Conservation (phyloP, 1,284 basidiomycete genomes). For the Boletus semigastroideus region DNA sequence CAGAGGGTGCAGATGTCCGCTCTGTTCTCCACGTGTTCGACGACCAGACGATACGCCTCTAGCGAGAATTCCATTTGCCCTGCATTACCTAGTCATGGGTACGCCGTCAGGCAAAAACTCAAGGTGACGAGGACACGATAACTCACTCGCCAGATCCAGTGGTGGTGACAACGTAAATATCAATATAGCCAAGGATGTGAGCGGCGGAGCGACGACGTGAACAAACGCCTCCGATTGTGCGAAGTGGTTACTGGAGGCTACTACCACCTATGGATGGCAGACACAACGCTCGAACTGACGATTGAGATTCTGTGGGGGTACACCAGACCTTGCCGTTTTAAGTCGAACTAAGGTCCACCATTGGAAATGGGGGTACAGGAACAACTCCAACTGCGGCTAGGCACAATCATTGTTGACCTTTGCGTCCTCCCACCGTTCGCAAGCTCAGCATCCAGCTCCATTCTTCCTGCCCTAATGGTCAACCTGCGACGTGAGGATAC, state of each 20-base stretch:
- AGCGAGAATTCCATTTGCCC: constrained; percentile 52
- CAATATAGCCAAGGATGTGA: neutral
- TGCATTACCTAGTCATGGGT: constrained; percentile 18
- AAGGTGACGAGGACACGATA: neutral
- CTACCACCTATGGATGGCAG: neutral
- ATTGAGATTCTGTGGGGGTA: neutral
- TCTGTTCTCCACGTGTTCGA: constrained; percentile 48
- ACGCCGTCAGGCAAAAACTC: neutral
- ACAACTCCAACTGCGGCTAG: constrained; percentile 10
- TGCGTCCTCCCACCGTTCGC: neutral
- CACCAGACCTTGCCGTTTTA: constrained; percentile 17
- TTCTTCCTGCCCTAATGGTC: constrained; percentile 5
- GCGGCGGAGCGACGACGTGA: neutral
- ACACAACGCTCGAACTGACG: neutral
- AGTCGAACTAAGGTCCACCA: constrained; percentile 1
- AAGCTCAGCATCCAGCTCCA: constrained; percentile 3
- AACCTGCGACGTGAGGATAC: constrained; percentile 6
- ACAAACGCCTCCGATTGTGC: neutral
- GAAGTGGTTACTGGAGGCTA: neutral
- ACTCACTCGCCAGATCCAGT: constrained; percentile 15
- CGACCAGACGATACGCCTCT: constrained; percentile 57
- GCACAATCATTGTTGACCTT: constrained; percentile 13
- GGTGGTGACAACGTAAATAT: neutral
- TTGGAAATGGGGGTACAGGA: constrained; percentile 14
- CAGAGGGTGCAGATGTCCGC: constrained; percentile 55